Evolutionary conservation across 2,329 filamentous ascomycete species (phyloP).

Genomic region (Colletotrichum sansevieriae): DNA sequence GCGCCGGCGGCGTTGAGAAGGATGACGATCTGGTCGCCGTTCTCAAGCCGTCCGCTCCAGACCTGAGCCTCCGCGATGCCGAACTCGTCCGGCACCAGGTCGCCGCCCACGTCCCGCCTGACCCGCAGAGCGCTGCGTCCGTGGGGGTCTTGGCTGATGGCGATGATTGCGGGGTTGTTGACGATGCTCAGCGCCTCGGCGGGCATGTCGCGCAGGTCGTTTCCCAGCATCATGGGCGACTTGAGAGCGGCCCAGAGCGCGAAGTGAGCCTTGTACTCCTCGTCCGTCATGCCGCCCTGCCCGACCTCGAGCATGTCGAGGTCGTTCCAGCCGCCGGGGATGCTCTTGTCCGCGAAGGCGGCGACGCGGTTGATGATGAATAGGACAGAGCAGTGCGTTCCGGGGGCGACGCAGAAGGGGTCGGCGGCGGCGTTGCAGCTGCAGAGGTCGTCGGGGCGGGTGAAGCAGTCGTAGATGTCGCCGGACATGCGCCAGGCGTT

Average conservation of each 20-base stretch:
- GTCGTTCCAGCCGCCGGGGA: conserved; percentile 45
- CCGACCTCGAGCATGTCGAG: conserved; percentile 60
- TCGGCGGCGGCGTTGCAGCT: conserved; percentile 48
- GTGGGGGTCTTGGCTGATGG: conserved; percentile 53
- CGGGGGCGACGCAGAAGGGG: conserved; percentile 44
- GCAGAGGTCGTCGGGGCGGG: conserved; percentile 50
- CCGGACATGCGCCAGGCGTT: conserved; percentile 53
- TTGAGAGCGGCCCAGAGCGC: conserved; percentile 62
- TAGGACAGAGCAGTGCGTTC: conserved; percentile 47
- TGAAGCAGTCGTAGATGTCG: conserved; percentile 52
- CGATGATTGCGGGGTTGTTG: conserved; percentile 45
- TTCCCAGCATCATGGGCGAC: conserved; percentile 59
- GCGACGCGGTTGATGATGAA: conserved; percentile 47
- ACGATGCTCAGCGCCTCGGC: conserved; percentile 42
- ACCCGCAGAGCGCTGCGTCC: conserved; percentile 47
- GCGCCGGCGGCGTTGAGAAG: conserved; percentile 41
- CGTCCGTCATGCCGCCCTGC: conserved; percentile 51
- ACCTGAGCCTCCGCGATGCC: conserved; percentile 47
- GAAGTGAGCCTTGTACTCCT: conserved; percentile 59
- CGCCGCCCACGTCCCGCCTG: conserved; percentile 51
- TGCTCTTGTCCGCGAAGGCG: conserved; percentile 40
- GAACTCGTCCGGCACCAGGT: conserved; percentile 47
- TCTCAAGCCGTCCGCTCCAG: conserved; percentile 47
- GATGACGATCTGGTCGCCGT: conserved; percentile 42
- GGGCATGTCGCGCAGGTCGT: conserved; percentile 49